Base-by-base conservation (phyloP, 495 filamentous ascomycete genomes). In the Aspergillus taichungensis region DNA sequence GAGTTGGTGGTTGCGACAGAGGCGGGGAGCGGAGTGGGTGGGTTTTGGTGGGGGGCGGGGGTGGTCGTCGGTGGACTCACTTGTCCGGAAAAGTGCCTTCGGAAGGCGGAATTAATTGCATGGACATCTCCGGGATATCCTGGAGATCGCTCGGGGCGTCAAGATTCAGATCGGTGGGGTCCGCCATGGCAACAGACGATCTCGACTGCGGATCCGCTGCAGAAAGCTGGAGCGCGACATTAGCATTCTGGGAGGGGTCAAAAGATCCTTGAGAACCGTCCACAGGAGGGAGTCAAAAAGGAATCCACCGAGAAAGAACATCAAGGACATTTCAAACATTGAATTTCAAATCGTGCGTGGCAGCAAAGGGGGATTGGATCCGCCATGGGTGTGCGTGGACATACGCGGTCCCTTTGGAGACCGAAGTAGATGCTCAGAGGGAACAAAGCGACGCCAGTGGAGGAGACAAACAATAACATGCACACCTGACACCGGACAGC, bases 141-240 rank as follows among this genome's bases (percentile, higher is more conserved):
- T 70, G 67, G 46, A 73, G 65, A 52, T 73, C 69, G 52, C 66
- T 70, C 11, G 67, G 68, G 43, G 67, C 69, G 50, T 73, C 69
- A 39, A 69, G 53, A 53, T 69, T 71, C 36, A 73, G 55, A 52
- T 71, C 69, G 33, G 61, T 53, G 34, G 65, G 55, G 55, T 70
- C 67, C 38, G 68, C 57, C 68, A 72, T 71, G 50, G 34, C 51
- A 50, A 51, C 46, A 45, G 47, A 37, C 37, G 47, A 51, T 37
- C 51, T 53, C 10, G 34, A 34, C 24, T 24, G 12, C 13, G 28
- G 42, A 34, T 12, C 14, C 38, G 36, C 32, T 32, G 34, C n/a
- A 40, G 18, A 13, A 30, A 41, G 57, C 46, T 57, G 47, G 45
- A 43, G 32, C 5, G 14, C 6, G 18, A 45, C 46, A 53, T 57